Conservation (phyloP, 495 filamentous ascomycete species). For the Neohortaea acidophila region DNA sequence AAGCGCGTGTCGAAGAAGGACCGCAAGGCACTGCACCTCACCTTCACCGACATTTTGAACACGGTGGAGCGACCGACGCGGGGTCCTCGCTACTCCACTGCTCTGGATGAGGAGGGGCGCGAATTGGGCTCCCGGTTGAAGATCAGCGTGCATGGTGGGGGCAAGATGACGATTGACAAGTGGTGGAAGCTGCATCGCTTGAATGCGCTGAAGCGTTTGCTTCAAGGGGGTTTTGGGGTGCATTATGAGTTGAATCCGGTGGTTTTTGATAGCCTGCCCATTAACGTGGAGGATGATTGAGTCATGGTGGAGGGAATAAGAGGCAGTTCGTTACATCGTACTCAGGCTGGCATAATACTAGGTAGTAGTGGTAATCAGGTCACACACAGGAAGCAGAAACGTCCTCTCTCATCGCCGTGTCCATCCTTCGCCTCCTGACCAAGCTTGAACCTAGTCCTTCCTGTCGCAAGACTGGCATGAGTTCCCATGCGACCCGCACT, state of each 20-base stretch:
- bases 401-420: too few species aligned
- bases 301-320: neutral
- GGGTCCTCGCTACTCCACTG: slow-evolving; percentile 56
- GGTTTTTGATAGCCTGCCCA: slow-evolving; percentile 59
- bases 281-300: slow-evolving; percentile 14
- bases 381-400: too few species aligned
- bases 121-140: slow-evolving; percentile 66
- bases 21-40: slow-evolving; percentile 58
- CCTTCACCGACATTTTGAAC: slow-evolving; percentile 69
- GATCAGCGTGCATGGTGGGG: slow-evolving; percentile 53
- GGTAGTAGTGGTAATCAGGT: too few species aligned
- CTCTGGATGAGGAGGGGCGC: slow-evolving; percentile 54
- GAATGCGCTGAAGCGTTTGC: slow-evolving; percentile 55
- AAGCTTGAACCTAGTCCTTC: too few species aligned
- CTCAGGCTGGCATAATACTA: too few species aligned
- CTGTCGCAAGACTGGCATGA: too few species aligned
- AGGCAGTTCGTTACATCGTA: too few species aligned
- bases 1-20: slow-evolving; percentile 66
- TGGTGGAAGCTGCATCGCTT: slow-evolving; percentile 83
- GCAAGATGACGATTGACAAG: slow-evolving; percentile 60
- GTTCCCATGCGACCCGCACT: too few species aligned
- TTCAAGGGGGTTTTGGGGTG: slow-evolving; percentile 64
- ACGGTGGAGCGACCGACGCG: slow-evolving; percentile 64
- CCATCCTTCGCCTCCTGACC: too few species aligned
- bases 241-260: slow-evolving; percentile 73